These are phyloP conservation scores for Fusarium devonianum DNA, from an alignment of 2,329 filamentous ascomycete species.

Conservation along the genomic window DNA sequence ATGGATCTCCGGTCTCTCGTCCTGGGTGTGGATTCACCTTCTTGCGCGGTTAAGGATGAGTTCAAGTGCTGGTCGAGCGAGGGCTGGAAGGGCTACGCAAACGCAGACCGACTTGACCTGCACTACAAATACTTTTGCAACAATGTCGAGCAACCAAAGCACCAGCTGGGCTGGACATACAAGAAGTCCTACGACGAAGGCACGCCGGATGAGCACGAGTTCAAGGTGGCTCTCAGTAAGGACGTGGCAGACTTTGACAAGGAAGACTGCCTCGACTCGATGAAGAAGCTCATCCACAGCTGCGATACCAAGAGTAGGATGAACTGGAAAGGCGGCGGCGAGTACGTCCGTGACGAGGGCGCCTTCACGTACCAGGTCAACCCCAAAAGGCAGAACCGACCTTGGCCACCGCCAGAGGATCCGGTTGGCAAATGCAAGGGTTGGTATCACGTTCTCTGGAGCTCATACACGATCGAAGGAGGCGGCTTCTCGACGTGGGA, in stretches of 20 bases:
- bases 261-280: neutral
- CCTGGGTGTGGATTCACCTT: neutral
- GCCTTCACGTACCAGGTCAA: slow-evolving; percentile 3
- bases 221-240: neutral
- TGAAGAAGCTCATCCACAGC: slow-evolving; percentile 6
- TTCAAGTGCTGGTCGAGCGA: slow-evolving; percentile 3
- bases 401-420: slow-evolving; percentile 3
- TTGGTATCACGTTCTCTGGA: neutral
- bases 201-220: slow-evolving; percentile 7
- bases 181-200: neutral
- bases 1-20: neutral
- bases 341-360: neutral
- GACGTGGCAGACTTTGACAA: neutral
- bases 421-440: neutral
- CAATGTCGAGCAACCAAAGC: neutral
- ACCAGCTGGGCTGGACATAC: neutral
- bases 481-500: slow-evolving; percentile 9
- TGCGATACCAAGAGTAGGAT: neutral
- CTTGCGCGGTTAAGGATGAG: neutral
- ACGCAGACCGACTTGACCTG: neutral
- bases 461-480: neutral
- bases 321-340: slow-evolving; percentile 7
- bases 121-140: slow-evolving; percentile 2
- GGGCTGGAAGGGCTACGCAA: neutral
- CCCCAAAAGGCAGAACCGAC: neutral